Percentiles rank a stretch among this genome's conserved stretches.
Evolutionary conservation across 129 eudicot species (phyloP).

Genomic region (Tagetes erecta): DNA sequence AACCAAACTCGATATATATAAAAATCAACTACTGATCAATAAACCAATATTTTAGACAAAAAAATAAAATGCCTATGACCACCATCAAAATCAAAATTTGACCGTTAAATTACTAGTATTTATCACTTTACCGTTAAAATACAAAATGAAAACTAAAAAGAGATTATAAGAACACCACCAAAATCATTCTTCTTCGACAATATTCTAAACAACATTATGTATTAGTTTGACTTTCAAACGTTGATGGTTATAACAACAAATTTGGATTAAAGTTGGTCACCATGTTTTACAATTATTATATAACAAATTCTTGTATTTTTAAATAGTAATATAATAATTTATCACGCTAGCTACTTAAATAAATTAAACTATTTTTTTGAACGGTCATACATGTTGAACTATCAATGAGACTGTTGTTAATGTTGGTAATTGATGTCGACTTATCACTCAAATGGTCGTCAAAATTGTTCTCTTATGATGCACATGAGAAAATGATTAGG

Average conservation of each 20-base stretch:
- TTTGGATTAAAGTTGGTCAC: not conserved
- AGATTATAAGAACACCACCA: no score
- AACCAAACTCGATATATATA: no score
- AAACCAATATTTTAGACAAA: no score
- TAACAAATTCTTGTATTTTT: not conserved
- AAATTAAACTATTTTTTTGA: not conserved
- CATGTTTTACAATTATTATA: not conserved
- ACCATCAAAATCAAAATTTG: no score
- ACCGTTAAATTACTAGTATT: no score
- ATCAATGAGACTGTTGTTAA: not conserved
- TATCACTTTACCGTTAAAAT: no score
- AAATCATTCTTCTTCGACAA: no score
- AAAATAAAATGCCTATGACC: no score
- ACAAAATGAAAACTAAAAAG: no score
- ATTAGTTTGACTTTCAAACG: no score
- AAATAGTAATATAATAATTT: not conserved
- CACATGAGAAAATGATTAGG: slow-evolving; percentile 11
- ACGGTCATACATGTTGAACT: not conserved
- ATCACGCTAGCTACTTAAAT: not conserved
- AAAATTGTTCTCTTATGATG: not conserved
- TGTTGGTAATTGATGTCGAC: slow-evolving; percentile 13
- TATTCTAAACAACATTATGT: no score
- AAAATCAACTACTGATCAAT: no score
- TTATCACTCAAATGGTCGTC: slow-evolving; percentile 5
- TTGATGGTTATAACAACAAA: not conserved